These are phyloP conservation scores for Eutrema salsugineum DNA, from an alignment of 441 rosid species.

Conservation along the genomic window DNA sequence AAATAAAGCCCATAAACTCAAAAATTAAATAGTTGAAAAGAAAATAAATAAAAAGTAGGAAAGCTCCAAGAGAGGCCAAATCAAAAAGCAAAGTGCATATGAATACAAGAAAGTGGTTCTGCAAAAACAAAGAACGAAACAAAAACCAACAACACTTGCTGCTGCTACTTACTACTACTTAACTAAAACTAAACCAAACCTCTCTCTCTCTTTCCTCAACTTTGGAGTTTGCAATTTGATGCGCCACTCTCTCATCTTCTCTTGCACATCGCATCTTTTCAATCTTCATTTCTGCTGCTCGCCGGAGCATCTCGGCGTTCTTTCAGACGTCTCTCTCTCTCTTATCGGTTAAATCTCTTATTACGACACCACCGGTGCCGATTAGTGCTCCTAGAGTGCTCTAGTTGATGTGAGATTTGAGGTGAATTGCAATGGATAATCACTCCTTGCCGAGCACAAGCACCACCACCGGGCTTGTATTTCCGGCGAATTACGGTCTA, in stretches of 20 bases:
- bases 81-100: not conserved
- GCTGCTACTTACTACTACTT: not conserved
- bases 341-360: not conserved
- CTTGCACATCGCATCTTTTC: not conserved
- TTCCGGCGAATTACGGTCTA: conserved; percentile 41
- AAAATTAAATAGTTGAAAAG: not conserved
- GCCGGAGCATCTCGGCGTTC: not conserved
- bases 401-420: not conserved
- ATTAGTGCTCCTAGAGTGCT: not conserved
- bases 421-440: conserved; percentile 33
- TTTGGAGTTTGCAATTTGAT: conserved; percentile 20
- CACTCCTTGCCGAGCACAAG: conserved; percentile 43
- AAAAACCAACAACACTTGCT: conserved; percentile 4
- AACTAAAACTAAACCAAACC: too few relatives aligned
- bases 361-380: not conserved
- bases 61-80: not conserved
- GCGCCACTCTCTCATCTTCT: conserved; percentile 15
- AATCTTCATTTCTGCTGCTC: not conserved
- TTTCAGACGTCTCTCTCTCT: not conserved
- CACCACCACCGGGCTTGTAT: conserved; percentile 39
- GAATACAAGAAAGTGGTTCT: conserved; percentile 11
- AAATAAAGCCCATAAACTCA: not conserved
- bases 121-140: not conserved
- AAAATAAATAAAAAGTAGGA: not conserved
- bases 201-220: not conserved